Conservation (phyloP, 345 rosid species). For the Eucalyptus camaldulensis region DNA sequence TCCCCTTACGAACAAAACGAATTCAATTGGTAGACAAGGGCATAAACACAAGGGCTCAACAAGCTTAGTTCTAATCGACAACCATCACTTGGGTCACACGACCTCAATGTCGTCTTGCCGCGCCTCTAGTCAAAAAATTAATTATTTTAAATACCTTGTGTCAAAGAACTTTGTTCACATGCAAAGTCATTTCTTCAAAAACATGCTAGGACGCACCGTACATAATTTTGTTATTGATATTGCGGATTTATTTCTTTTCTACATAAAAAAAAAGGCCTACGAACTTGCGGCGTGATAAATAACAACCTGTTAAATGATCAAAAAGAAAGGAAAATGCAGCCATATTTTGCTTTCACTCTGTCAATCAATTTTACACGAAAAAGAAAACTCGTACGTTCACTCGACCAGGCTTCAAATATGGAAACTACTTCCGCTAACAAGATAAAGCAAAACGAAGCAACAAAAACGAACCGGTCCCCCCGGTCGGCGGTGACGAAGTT, state of each 20-base stretch:
- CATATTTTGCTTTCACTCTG: background rate
- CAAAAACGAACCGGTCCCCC: background rate
- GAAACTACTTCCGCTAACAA: background rate
- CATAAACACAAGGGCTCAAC: background rate
- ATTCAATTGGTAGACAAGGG: background rate
- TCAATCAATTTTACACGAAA: background rate
- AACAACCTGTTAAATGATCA: background rate
- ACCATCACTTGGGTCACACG: background rate
- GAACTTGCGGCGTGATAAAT: background rate
- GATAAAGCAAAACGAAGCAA: background rate
- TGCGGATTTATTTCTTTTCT: background rate
- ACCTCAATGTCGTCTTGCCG: background rate
- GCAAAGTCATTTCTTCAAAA: background rate
- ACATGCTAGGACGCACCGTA: fast-evolving
- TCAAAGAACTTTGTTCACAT: no score
- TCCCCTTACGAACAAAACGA: fast-evolving
- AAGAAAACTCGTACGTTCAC: background rate
- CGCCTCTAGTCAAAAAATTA: no score
- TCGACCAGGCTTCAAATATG: background rate
- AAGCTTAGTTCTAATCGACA: fast-evolving
- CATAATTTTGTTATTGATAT: background rate
- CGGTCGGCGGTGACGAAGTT: background rate
- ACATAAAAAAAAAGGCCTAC: background rate
- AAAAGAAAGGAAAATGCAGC: background rate
- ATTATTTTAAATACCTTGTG: background rate